Percentiles rank a stretch among this genome's conserved stretches.
Conservation (phyloP, 1,284 basidiomycete genomes). For the Chiua sp. region DNA sequence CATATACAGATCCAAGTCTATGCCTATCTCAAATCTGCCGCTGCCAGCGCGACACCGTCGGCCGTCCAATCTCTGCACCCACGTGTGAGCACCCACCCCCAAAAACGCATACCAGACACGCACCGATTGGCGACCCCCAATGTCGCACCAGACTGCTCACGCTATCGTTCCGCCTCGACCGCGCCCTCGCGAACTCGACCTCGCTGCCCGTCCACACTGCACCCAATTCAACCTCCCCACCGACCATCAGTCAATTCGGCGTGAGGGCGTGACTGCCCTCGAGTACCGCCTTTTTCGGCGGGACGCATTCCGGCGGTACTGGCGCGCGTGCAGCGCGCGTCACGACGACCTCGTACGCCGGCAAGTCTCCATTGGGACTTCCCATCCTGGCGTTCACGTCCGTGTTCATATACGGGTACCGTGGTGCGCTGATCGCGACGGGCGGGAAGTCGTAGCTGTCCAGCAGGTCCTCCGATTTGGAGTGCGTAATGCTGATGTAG, state of each 20-base stretch:
- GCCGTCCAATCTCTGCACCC: conserved; percentile 22
- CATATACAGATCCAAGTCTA: no score
- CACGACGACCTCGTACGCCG: conserved; percentile 15
- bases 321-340: no score
- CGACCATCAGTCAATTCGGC: conserved; percentile 42
- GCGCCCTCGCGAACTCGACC: conserved; percentile 43
- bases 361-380: neutral
- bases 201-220: conserved; percentile 37
- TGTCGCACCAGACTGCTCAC: conserved; percentile 52
- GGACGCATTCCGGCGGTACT: neutral
- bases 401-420: neutral
- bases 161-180: conserved; percentile 24
- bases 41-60: conserved; percentile 1
- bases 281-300: neutral
- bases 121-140: conserved; percentile 59
- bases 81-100: neutral
- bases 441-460: neutral
- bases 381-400: neutral
- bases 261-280: conserved; percentile 36
- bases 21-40: no score
- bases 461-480: conserved; percentile 5
- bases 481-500: conserved; percentile 11
- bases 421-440: neutral
- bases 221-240: conserved; percentile 45
- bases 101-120: conserved; percentile 15